Base-by-base conservation (phyloP, 1,139 yeast species). In the Lodderomyces pseudojiufengensis region DNA sequence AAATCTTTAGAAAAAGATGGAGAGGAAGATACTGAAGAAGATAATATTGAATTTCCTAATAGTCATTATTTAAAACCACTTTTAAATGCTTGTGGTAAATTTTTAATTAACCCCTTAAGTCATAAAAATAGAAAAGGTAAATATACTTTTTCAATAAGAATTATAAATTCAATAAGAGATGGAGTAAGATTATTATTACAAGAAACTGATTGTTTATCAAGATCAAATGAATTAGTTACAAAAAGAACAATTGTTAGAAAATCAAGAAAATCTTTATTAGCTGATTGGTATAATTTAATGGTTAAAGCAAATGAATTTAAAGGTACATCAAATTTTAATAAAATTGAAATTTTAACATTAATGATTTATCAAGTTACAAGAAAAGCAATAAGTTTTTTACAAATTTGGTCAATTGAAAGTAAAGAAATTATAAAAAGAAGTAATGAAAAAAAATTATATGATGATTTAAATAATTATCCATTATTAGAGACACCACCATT, bases 261-360 rank as follows among this genome's bases (percentile, higher is more conserved):
- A 47, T 72, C 84, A 41, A 73, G 98, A 47, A 90, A 90, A 57
- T 71, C 81, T 14, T 64, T 92, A 40, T 73, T 92, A 31, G 90
- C 95, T 1, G 97, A 90, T 53, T 84, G 97, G 84, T 90, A 94
- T 38, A 84, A 82, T 41, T 65, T 92, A 31, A 88, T 90, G 75
- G 76, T 84, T 8, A 83, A 84, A 49, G 96, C 97, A 3, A 87
- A 84, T 50, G 87, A 84, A 39, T 84, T 80, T 54, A 80, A 83
- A 51, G 81, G 85, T 36, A 80, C 95, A 1, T 70, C 82, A 26
- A 81, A 77, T 41, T 70, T 70, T 35, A 69, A 71, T 30, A 81
- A 84, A 46, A 75, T 87, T 41, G 87, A 82, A 48, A 76, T 81
- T 15, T 65, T 90, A 41, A 83, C 85, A 24, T 60, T 80, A 35